Evolutionary conservation across 441 rosid species (phyloP).

Genomic region (Erodium texanum): DNA sequence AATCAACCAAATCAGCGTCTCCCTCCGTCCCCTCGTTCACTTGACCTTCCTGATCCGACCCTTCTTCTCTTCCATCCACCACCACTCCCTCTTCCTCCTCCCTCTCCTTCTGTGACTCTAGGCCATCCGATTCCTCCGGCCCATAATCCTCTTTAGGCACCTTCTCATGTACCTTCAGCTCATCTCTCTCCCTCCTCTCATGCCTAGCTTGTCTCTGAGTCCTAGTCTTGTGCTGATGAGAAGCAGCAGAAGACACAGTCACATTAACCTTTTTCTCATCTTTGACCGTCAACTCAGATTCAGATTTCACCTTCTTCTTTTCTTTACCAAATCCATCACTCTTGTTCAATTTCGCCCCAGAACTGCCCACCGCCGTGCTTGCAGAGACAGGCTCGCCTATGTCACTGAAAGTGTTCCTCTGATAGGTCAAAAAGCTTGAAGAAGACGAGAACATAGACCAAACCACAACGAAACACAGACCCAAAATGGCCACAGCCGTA

Average conservation of each 20-base stretch:
- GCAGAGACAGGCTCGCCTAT: constrained; percentile 66
- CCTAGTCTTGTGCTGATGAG: constrained; percentile 39
- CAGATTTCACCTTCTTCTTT: constrained; percentile 27
- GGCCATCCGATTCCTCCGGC: constrained; percentile 31
- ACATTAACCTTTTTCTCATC: constrained; percentile 36
- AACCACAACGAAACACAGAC: constrained; percentile 71
- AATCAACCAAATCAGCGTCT: constrained; percentile 36
- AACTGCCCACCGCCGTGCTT: constrained; percentile 23
- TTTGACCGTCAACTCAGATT: constrained; percentile 31
- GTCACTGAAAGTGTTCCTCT: constrained; percentile 82
- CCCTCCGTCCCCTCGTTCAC: constrained; percentile 32
- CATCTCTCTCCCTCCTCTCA: constrained; percentile 30
- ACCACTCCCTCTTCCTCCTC: constrained; percentile 40
- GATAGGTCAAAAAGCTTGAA: constrained; percentile 51
- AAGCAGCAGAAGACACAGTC: constrained; percentile 25
- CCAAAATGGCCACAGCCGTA: constrained; percentile 61
- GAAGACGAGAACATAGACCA: constrained; percentile 75
- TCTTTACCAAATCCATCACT: constrained; percentile 26
- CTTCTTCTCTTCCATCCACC: constrained; percentile 49
- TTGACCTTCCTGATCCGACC: constrained; percentile 31
- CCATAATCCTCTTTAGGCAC: constrained; percentile 29
- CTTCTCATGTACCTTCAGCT: constrained; percentile 15
- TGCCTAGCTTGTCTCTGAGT: constrained; percentile 28
- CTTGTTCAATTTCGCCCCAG: constrained; percentile 14
- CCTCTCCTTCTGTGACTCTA: constrained; percentile 34